These are phyloP conservation scores for Neonectria neomacrospora DNA, from an alignment of 2,329 filamentous ascomycete species.

Conservation along the genomic window DNA sequence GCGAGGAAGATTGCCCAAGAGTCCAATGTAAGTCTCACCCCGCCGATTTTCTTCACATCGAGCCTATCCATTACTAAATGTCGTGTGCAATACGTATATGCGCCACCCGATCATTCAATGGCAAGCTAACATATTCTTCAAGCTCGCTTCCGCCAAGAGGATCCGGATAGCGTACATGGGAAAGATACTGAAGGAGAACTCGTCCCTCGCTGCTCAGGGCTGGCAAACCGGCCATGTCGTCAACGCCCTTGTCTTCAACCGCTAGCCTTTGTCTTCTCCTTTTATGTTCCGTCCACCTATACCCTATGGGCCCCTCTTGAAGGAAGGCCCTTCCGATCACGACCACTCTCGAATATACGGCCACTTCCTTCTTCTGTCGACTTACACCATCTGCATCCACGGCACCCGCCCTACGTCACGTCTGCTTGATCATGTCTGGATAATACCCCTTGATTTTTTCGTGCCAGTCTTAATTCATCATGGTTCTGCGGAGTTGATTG, in stretches of 20 bases:
- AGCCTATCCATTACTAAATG: not conserved
- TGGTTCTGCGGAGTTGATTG: conserved; percentile 22
- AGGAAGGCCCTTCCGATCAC: not conserved
- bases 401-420: conserved; percentile 14
- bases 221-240: conserved; percentile 81
- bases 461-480: conserved; percentile 8
- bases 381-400: conserved; percentile 13
- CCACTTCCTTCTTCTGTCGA: not conserved
- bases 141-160: conserved; percentile 69
- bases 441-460: conserved; percentile 43
- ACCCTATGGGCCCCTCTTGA: not conserved
- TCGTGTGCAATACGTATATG: not conserved
- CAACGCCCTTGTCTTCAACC: conserved; percentile 76
- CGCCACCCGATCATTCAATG: not conserved
- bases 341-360: not conserved
- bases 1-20: conserved; percentile 71
- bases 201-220: conserved; percentile 73
- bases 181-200: conserved; percentile 77
- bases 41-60: not conserved
- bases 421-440: conserved; percentile 36
- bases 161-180: conserved; percentile 84
- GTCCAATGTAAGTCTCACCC: conserved; percentile 64
- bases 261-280: conserved; percentile 46
- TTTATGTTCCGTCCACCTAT: not conserved
- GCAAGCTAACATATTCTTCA: conserved; percentile 23